Conservation (phyloP, 805 yeast genomes). For the Cyberlindnera saturnus region DNA sequence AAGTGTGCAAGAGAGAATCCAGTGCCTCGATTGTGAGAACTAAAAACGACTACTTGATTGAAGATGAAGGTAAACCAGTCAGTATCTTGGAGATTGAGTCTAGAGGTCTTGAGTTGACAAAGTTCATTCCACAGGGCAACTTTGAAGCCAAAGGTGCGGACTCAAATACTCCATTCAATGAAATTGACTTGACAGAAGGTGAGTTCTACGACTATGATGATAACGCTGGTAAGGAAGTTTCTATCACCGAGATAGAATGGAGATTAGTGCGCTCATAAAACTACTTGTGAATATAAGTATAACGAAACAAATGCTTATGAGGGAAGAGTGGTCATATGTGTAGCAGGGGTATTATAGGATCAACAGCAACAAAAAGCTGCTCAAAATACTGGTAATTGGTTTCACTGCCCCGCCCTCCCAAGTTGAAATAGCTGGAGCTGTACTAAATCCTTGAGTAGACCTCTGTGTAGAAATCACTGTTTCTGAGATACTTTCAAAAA, state of each 20-base stretch:
- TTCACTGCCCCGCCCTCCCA: constrained; percentile 2
- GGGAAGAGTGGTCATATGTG: too few relatives aligned
- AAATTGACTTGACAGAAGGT: constrained; percentile 66
- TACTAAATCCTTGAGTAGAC: not conserved
- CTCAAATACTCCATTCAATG: constrained; percentile 45
- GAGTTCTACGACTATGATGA: constrained; percentile 98
- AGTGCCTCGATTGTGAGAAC: constrained; percentile 22
- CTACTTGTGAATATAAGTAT: too few relatives aligned
- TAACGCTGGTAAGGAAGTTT: constrained; percentile 69
- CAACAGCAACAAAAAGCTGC: too few relatives aligned
- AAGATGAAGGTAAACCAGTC: constrained; percentile 34
- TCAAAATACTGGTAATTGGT: not conserved
- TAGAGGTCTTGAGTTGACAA: constrained; percentile 73
- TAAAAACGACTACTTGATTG: constrained; percentile 11
- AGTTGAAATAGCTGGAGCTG: constrained; percentile 4
- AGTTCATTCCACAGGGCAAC: constrained; percentile 62
- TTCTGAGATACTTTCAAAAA: too few relatives aligned
- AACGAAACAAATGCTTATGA: too few relatives aligned
- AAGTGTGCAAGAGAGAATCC: constrained; percentile 41
- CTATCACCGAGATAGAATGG: constrained; percentile 72
- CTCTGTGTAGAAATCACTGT: not conserved
- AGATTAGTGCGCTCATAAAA: constrained; percentile 35
- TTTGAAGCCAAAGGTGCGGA: constrained; percentile 52
- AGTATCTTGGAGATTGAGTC: constrained; percentile 67
- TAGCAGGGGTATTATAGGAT: too few relatives aligned